Evolutionary conservation across 495 filamentous ascomycete species (phyloP).

Genomic region (Hypoxylon subgilvum): DNA sequence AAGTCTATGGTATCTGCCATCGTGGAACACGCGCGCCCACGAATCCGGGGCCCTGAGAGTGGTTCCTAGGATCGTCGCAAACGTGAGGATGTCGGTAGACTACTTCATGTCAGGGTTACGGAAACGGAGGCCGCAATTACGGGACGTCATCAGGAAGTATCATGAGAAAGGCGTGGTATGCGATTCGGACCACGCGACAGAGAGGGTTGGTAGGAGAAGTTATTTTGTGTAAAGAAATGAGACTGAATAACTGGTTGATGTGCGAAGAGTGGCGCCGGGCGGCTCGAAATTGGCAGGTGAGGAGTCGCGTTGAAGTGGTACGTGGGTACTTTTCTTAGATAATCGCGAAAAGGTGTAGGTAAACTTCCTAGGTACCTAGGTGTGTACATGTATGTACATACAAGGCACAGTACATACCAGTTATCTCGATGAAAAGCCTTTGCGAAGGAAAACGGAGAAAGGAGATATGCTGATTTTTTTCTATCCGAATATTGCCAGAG

Average conservation of each 20-base stretch:
- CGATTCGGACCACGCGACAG: neutral
- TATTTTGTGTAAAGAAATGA: neutral
- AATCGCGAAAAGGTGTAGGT: neutral
- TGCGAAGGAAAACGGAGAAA: neutral
- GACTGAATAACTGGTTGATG: neutral
- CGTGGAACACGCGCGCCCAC: neutral
- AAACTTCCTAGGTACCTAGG: too few relatives aligned
- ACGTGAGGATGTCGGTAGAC: constrained; percentile 1
- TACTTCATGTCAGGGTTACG: constrained; percentile 22
- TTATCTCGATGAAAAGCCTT: neutral
- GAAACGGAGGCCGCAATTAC: constrained; percentile 2
- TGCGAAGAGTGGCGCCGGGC: constrained; percentile 2
- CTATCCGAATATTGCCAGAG: too few relatives aligned
- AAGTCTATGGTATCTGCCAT: constrained; percentile 5
- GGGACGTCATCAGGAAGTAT: constrained; percentile 8
- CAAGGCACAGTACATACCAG: too few relatives aligned
- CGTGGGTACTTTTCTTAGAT: neutral
- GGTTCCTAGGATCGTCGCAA: constrained; percentile 6
- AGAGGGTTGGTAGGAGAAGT: neutral
- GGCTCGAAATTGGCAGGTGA: constrained; percentile 7
- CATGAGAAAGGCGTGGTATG: neutral
- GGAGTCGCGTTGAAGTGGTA: constrained; percentile 32
- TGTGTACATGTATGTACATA: neutral
- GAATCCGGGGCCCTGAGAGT: neutral
- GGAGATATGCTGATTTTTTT: neutral